A percentile compares a stretch with the other conserved stretches of the same genome.
Evolutionary conservation across 192 early-diverging fungal species (phyloP).

Genomic region (Coemansia sp.): DNA sequence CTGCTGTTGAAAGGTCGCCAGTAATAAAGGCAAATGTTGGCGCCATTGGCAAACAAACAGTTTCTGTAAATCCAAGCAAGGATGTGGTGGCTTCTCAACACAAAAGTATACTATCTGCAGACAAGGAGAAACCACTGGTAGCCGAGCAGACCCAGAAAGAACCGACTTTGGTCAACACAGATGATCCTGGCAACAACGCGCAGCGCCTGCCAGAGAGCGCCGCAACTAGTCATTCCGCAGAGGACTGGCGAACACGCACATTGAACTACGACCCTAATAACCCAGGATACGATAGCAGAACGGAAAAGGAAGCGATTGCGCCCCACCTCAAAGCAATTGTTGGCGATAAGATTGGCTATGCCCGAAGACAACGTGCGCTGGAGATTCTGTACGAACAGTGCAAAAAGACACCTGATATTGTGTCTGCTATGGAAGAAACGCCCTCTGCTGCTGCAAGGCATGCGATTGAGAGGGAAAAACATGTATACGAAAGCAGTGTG

Average conservation of each 20-base stretch:
- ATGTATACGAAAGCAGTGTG: conserved; percentile 21
- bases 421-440: not conserved
- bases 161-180: not conserved
- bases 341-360: conserved; percentile 33
- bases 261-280: conserved; percentile 31
- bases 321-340: conserved; percentile 37
- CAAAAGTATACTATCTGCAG: not conserved
- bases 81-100: not conserved
- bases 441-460: conserved; percentile 24
- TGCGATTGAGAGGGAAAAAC: conserved; percentile 21
- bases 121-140: not conserved
- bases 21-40: not conserved
- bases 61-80: not conserved
- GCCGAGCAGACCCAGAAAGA: not conserved
- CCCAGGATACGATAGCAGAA: conserved; percentile 25
- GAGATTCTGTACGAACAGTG: conserved; percentile 19
- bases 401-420: not conserved
- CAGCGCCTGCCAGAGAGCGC: not conserved
- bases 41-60: not conserved
- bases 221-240: not conserved
- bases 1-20: not conserved
- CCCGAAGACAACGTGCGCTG: conserved; percentile 28
- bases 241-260: conserved; percentile 32
- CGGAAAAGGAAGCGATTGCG: conserved; percentile 12
- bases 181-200: not conserved